Evolutionary conservation across 768 basidiomycete genomes (phyloP).

Genomic region (Lactarius hatsudake): DNA sequence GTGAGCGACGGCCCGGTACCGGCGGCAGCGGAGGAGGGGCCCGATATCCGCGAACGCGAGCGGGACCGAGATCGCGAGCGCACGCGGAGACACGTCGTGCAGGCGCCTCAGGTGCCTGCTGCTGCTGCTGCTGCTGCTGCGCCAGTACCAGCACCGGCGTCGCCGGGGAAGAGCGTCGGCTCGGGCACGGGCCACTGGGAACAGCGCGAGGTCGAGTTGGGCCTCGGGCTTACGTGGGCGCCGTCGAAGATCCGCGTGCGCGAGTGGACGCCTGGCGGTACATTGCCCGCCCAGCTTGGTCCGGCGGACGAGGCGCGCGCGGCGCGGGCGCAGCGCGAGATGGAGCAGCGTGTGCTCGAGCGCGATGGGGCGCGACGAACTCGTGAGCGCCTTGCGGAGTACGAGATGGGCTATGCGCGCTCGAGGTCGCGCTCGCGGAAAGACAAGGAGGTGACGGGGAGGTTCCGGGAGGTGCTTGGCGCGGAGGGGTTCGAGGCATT

Average conservation of each 20-base stretch:
- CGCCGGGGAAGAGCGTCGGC: slow-evolving; percentile 2
- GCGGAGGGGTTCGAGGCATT: slow-evolving; percentile 30
- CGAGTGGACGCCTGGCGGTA: slow-evolving; percentile 22
- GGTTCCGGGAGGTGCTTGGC: slow-evolving; percentile 26
- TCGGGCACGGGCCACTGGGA: slow-evolving; percentile 22
- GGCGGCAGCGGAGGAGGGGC: not conserved
- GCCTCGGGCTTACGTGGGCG: slow-evolving; percentile 27
- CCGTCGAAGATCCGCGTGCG: slow-evolving; percentile 28
- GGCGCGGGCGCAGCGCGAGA: slow-evolving; percentile 29
- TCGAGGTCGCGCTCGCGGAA: slow-evolving; percentile 14
- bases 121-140: not conserved
- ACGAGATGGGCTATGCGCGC: slow-evolving; percentile 30
- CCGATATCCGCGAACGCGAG: slow-evolving; percentile 21
- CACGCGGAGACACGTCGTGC: slow-evolving; percentile 12
- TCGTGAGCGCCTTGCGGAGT: slow-evolving; percentile 30
- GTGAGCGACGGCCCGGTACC: slow-evolving; percentile 10
- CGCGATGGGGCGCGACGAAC: slow-evolving; percentile 29
- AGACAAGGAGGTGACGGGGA: slow-evolving; percentile 25
- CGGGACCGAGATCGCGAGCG: slow-evolving; percentile 22
- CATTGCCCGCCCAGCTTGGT: not conserved
- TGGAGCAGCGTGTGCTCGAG: slow-evolving; percentile 28
- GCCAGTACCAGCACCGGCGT: not conserved
- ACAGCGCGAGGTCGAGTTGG: slow-evolving; percentile 26
- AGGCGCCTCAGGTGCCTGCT: not conserved
- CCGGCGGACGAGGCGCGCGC: slow-evolving; percentile 6